These are phyloP conservation scores for Ilex asprella DNA, from an alignment of 257 asterid genomes.

Conservation along the genomic window DNA sequence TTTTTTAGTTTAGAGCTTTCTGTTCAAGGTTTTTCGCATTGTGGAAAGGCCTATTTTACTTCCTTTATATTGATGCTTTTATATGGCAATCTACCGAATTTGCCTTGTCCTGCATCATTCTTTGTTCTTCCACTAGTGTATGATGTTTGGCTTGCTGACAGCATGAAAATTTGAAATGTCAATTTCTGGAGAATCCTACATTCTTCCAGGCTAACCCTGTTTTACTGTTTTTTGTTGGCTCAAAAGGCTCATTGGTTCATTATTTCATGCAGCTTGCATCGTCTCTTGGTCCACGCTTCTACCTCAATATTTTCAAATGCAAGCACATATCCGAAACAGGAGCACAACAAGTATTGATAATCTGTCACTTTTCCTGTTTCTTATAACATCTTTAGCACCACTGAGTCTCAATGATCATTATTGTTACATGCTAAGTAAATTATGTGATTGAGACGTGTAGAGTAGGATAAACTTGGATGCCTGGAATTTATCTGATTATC, in stretches of 20 bases:
- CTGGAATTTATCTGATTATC: background rate
- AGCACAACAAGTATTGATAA: slow-evolving; percentile 71
- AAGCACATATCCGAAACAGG: slow-evolving; percentile 98
- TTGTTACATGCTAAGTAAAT: slow-evolving; percentile 6
- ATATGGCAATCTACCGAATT: too few relatives aligned
- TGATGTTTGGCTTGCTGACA: background rate
- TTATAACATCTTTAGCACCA: slow-evolving; percentile 4
- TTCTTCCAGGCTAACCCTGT: too few relatives aligned
- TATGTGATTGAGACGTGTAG: background rate
- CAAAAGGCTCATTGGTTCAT: slow-evolving; percentile 10
- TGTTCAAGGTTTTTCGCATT: too few relatives aligned
- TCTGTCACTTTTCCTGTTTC: background rate
- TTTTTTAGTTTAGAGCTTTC: background rate
- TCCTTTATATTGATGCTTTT: too few relatives aligned
- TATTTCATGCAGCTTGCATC: slow-evolving; percentile 75
- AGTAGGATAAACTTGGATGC: background rate
- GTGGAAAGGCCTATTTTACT: too few relatives aligned
- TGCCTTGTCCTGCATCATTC: background rate
- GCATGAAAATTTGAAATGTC: background rate
- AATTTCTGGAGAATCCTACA: background rate
- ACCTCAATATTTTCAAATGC: slow-evolving; percentile 88
- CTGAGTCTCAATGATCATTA: slow-evolving; percentile 1
- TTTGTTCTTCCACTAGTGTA: background rate
- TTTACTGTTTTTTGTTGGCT: background rate
- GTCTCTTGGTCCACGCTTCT: slow-evolving; percentile 92